Conservation (phyloP, 345 rosid genomes). For the Eucalyptus sideroxylon region DNA sequence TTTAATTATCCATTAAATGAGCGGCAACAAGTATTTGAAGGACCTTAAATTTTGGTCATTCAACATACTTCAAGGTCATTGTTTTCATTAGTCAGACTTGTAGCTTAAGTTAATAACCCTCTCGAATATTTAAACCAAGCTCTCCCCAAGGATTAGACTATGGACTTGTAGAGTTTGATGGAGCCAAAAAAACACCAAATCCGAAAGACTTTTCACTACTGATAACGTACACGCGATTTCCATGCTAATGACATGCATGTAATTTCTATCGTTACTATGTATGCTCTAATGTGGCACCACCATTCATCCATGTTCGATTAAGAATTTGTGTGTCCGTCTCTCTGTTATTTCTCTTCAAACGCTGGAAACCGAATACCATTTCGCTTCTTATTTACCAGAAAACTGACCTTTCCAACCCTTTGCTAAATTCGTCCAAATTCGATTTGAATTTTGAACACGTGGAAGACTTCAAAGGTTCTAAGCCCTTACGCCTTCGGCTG, state of each 20-base stretch:
- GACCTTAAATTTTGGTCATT: background rate
- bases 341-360: background rate
- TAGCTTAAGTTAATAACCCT: background rate
- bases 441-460: background rate
- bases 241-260: background rate
- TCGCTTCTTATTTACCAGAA: background rate
- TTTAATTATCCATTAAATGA: background rate
- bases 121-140: background rate
- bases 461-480: background rate
- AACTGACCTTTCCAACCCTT: background rate
- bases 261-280: background rate
- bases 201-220: background rate
- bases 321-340: background rate
- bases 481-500: background rate
- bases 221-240: background rate
- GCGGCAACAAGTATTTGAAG: background rate
- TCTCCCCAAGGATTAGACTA: background rate
- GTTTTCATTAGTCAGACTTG: background rate
- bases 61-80: background rate
- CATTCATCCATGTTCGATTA: background rate
- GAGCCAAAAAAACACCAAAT: background rate
- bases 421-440: background rate
- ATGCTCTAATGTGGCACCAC: background rate
- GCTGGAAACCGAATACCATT: background rate
- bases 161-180: background rate